Evolutionary conservation across 108 stramenopile species (phyloP).

Genomic region (Nannochloropsis gaditana): DNA sequence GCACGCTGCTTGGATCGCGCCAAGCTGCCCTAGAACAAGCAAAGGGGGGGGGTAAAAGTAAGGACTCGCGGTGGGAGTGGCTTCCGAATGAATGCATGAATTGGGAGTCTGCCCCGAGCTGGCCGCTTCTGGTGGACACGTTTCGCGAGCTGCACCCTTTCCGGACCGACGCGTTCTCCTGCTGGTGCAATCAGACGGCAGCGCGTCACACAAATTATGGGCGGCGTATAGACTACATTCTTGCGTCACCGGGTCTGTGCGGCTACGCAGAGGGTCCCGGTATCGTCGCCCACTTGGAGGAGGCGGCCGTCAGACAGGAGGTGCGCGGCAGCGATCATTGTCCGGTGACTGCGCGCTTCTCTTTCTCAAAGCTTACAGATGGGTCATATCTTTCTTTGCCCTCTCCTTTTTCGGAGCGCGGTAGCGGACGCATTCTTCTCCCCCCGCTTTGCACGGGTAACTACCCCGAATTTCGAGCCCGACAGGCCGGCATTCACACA

Average conservation of each 20-base stretch:
- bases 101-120: background rate
- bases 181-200: background rate
- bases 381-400: too few species aligned
- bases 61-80: too few species aligned
- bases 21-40: too few species aligned
- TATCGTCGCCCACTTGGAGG: background rate
- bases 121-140: background rate
- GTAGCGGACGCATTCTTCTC: background rate
- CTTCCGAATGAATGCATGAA: too few species aligned
- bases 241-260: background rate
- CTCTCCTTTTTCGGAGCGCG: too few species aligned
- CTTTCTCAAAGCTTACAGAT: background rate
- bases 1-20: background rate
- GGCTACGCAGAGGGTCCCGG: background rate
- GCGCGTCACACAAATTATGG: background rate
- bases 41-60: too few species aligned
- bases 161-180: background rate
- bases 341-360: background rate
- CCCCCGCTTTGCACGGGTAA: background rate
- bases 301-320: background rate
- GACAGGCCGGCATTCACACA: background rate
- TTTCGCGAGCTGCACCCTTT: background rate
- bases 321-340: background rate
- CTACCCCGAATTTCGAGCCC: background rate
- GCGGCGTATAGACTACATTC: background rate